Conservation (phyloP, 305 asterid species). For the Stenogyne calaminthoides region DNA sequence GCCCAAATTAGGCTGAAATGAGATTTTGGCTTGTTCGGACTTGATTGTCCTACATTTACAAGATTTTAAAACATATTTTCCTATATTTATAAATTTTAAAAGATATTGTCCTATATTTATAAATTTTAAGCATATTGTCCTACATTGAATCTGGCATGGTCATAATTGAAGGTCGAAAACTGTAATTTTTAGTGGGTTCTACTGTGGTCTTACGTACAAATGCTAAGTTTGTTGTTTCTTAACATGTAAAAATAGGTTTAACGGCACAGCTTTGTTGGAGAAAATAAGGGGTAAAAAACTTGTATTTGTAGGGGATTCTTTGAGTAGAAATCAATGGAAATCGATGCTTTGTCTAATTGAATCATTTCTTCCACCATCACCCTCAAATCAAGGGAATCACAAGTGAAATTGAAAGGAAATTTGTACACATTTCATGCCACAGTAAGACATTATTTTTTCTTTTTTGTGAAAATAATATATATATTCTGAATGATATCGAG, state of each 20-base stretch:
- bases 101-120: no score
- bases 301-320: conserved; percentile 28
- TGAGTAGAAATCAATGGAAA: conserved; percentile 42
- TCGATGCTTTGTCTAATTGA: conserved; percentile 48
- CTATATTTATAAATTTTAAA: no score
- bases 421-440: background rate
- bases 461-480: background rate
- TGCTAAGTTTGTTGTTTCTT: background rate
- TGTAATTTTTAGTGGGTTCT: background rate
- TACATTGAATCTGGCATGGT: background rate
- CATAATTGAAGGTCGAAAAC: background rate
- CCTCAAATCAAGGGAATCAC: conserved; percentile 8
- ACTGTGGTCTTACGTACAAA: background rate
- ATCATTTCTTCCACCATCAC: conserved; percentile 27
- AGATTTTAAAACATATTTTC: no score
- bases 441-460: conserved; percentile 24
- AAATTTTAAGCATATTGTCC: no score
- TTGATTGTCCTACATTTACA: no score
- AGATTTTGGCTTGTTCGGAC: no score
- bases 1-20: no score
- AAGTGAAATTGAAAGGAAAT: conserved; percentile 2
- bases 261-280: conserved; percentile 44
- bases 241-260: conserved; percentile 29
- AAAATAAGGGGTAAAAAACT: conserved; percentile 43
- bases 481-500: background rate